Percentiles rank a stretch among this genome's conserved stretches.
Conservation (phyloP, 768 basidiomycete genomes). For the Tulasnella sp. region DNA sequence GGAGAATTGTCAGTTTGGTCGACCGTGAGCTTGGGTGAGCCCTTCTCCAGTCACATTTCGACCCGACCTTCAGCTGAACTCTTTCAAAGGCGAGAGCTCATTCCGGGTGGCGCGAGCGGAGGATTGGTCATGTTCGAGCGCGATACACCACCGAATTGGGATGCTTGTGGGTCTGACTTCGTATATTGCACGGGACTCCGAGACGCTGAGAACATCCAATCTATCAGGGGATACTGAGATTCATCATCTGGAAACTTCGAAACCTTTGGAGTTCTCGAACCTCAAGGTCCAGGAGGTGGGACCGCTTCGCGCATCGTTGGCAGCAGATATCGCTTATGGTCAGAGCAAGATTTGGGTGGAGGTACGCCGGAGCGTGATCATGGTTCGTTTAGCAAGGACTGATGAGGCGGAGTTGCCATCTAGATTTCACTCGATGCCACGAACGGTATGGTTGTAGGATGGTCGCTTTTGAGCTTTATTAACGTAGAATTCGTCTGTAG, state of each 20-base stretch:
- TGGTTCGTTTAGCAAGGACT: background rate
- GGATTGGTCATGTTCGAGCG: constrained; percentile 74
- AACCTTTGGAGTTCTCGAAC: constrained; percentile 56
- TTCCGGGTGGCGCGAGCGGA: constrained; percentile 60
- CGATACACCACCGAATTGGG: constrained; percentile 37
- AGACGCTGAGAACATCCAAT: background rate
- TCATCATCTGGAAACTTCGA: constrained; percentile 81
- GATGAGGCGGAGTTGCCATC: background rate
- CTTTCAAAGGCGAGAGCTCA: constrained; percentile 76
- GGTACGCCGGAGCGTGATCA: constrained; percentile 31
- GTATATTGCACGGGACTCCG: background rate
- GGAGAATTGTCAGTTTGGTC: constrained; percentile 72
- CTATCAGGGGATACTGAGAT: constrained; percentile 61
- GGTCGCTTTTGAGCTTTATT: background rate
- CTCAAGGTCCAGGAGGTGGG: constrained; percentile 64
- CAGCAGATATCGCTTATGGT: constrained; percentile 37
- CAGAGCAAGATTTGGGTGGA: constrained; percentile 41
- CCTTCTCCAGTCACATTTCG: no score
- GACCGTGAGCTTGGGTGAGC: constrained; percentile 63
- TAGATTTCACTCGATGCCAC: constrained; percentile 84
- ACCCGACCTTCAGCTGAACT: no score
- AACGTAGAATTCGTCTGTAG: constrained; percentile 24
- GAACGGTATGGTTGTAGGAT: constrained; percentile 33
- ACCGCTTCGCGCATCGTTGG: constrained; percentile 65
- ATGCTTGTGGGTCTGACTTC: constrained; percentile 15